Evolutionary conservation across 768 basidiomycete species (phyloP), one percentile per base, ranked within the genome.

Genomic region (Suillus spraguei): DNA sequence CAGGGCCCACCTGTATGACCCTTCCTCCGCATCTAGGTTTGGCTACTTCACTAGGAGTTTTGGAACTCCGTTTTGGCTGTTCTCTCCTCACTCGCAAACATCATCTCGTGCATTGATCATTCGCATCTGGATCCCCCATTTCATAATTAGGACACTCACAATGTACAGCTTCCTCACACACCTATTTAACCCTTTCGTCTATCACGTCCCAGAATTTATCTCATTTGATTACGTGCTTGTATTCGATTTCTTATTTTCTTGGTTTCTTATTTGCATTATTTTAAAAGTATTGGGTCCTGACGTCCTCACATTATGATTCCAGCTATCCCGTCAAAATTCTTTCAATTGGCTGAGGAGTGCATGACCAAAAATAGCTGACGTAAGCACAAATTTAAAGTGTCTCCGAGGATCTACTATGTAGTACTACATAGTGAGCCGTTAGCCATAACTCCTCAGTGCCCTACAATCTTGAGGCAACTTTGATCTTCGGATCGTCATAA

Each of bases 141-240:
- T 28, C 56, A 58, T 32, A 41, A 11, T 17, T 58, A 41, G 56
- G 38, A 58, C 39, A 58, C 24, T 58, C 56, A 32, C 39, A 58
- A 35, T 58, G 56, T 58, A 58, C 28, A 58, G 38, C 56, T 58
- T 41, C 56, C 17, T 41, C 38, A 56, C 38, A n/a, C n/a, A 39
- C 38, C 28, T 39, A 39, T 39, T 39, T 56, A 39, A 56, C 9
- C 8, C 16, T 10, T 56, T 58, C 38, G 24, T 58, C 33, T 4
- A 53, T 33, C 17, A 33, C 5, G 8, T 11, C 8, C 14, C 24
- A 41, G 5, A 8, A 56, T 28, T 56, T 24, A 56, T 17, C 55
- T 39, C 24, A 38, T 28, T 28, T 58, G 24, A 28, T 41, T 24
- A 8, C 11, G 17, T 53, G 33, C 33, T 53, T 33, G 32, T 10